Evolutionary conservation across 805 yeast genomes (phyloP).

Genomic region (Monosporozyma unispora): DNA sequence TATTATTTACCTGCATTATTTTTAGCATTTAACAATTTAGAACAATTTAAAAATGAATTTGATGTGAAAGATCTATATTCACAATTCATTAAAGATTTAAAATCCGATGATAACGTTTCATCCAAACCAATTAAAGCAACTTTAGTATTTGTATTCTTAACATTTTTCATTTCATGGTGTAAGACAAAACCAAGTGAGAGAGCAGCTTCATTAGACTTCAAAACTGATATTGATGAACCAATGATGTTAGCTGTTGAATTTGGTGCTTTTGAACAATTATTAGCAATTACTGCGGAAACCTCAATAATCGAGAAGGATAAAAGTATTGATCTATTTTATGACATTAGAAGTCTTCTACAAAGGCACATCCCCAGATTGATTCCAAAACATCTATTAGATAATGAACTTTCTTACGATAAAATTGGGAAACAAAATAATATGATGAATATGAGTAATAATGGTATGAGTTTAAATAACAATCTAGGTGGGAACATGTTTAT

Average conservation of each 20-base stretch:
- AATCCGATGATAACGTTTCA: conserved; percentile 34
- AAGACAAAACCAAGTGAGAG: conserved; percentile 37
- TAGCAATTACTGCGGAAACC: conserved; percentile 54
- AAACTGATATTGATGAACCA: conserved; percentile 47
- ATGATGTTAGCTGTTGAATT: conserved; percentile 48
- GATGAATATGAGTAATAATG: background rate
- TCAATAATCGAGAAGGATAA: conserved; percentile 29
- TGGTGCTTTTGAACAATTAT: conserved; percentile 64
- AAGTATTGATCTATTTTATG: conserved; percentile 46
- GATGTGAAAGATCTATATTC: conserved; percentile 35
- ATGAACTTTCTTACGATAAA: conserved; percentile 8
- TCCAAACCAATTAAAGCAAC: conserved; percentile 42
- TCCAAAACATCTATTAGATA: conserved; percentile 45
- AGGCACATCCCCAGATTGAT: conserved; percentile 51
- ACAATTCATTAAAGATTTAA: conserved; percentile 30
- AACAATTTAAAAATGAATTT: conserved; percentile 30
- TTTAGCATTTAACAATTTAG: conserved; percentile 34
- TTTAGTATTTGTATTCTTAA: conserved; percentile 42
- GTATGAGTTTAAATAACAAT: background rate
- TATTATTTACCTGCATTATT: conserved; percentile 59
- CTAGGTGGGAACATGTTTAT: background rate
- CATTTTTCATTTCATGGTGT: conserved; percentile 61
- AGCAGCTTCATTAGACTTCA: conserved; percentile 42
- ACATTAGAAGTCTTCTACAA: conserved; percentile 57
- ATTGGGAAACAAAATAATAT: conserved; percentile 1